These are phyloP conservation scores for Selaginella moellendorffii DNA, from an alignment of 75 land plant species.

Conservation along the genomic window DNA sequence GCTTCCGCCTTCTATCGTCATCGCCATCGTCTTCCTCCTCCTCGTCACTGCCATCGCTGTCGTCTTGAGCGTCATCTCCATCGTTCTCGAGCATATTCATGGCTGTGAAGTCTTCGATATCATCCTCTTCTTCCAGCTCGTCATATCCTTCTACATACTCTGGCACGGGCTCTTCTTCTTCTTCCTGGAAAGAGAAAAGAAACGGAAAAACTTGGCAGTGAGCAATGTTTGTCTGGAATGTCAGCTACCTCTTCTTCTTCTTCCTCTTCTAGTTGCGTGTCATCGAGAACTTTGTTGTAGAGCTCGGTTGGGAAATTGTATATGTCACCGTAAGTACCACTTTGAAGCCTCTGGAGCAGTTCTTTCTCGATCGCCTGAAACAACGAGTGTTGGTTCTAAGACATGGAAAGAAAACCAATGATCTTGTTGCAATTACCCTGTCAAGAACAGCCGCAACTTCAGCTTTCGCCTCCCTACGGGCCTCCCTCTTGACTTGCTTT, in stretches of 20 bases:
- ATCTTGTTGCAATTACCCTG: constrained; percentile 29
- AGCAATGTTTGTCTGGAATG: neutral
- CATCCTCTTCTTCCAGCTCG: constrained; percentile 68
- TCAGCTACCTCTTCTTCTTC: constrained; percentile 46
- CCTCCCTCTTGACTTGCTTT: constrained; percentile 75
- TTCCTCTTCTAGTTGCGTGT: constrained; percentile 29
- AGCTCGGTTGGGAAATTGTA: constrained; percentile 54
- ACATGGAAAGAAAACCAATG: neutral
- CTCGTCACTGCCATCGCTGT: no score
- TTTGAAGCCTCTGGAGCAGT: constrained; percentile 58
- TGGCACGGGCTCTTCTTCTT: constrained; percentile 53
- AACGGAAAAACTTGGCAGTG: neutral
- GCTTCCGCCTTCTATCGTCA: neutral
- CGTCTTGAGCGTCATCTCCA: neutral
- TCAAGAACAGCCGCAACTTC: constrained; percentile 78
- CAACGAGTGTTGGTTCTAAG: constrained; percentile 5
- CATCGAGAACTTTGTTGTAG: constrained; percentile 51
- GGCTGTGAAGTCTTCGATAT: constrained; percentile 60
- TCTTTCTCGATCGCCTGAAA: constrained; percentile 83
- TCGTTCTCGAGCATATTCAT: neutral
- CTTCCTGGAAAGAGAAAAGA: constrained; percentile 12
- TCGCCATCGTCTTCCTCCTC: neutral
- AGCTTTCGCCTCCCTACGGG: constrained; percentile 86
- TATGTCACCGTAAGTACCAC: constrained; percentile 83
- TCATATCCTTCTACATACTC: constrained; percentile 79